Evolutionary conservation across 1,284 basidiomycete species (phyloP), one percentile per base, ranked within the genome.

Genomic region (Peniophora sp.): DNA sequence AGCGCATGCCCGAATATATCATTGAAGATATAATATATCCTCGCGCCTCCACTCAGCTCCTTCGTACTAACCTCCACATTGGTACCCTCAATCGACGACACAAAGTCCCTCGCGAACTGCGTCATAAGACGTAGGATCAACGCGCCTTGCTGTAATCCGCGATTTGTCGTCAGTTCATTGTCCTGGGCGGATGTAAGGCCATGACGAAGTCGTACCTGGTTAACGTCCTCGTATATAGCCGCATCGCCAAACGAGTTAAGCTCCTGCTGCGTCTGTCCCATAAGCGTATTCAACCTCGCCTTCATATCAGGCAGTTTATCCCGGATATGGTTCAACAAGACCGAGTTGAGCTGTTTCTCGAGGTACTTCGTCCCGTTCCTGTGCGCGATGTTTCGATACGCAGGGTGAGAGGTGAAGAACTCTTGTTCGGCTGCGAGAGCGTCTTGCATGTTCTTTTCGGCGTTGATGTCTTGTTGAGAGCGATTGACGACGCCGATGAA

Each of bases 281-380:
- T 99, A 14, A 99, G 73, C 6, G 97, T 99, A 67, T 99, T 99
- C 56, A 99, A 73, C 17, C 95, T 81, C 12, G 97, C 97, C 69
- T 99, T 99, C 97, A 99, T 99, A 68, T 99, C 97, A 0, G 97
- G 97, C 38, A 99, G 76, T 70, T 99, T 98, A 64, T 99, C 97
- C 51, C 97, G 83, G 59, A 99, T 99, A 67, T 99, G 97, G 68
- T 91, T 92, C 83, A 99, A 88, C 54, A 99, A 72, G 38, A 97
- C 95, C 89, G 92, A 87, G 64, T 99, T 99, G 55, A 99, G 75
- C 10, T 91, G 92, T 72, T 93, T 94, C 23, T 96, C 92, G 38
- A 99, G 74, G 67, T 92, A 97, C 65, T 87, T 91, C 2, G 97
- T 99, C 24, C 97, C 97, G 61, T 97, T 97, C 65, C 96, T 92